Base-by-base conservation (phyloP, 192 early-diverging fungal genomes). In the Coemansia biformis region DNA sequence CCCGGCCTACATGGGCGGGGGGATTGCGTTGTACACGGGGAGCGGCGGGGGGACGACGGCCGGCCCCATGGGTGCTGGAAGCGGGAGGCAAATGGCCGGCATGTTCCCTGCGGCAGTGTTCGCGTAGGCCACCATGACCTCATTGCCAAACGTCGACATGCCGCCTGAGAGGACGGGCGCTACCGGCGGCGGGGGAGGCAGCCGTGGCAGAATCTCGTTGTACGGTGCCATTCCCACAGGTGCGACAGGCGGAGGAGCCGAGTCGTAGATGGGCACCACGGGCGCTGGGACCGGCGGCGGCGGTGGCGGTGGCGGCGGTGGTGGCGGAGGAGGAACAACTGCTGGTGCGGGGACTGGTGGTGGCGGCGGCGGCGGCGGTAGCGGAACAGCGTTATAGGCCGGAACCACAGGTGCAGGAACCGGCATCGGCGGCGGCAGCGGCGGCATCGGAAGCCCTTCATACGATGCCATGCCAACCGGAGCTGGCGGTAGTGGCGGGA, bases 21-120 rank as follows among this genome's bases (percentile, higher is more conserved):
- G 8, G 24, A 66, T 46, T 31, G 40, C 62, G 46, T 65, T 64
- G 54, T 61, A 73, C 11, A 65, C 51, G 15, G 69, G 69, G 24
- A 43, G n/a, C 7, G 57, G 40, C 19, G 63, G 61, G 23, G 40
- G 52, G 7, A 41, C 43, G 13, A 16, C 16, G 9, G 13, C 30
- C 21, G 59, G 50, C 34, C 46, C 51, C 42, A 51, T 53, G 21
- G 60, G 38, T 2, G 51, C 51, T 6, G 63, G 43, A 9, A 74
- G 19, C 5, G 70, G 70, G 5, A 74, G 66, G 58, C 70, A 74
- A 24, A 74, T 58, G 21, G 70, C 70, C 0, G 70, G 70, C 51
- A 66, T 58, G 30, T 64, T 66, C 13, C 70, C 70, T 3, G 48
- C 39, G 0, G 54, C 63, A 3, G 70, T 74, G 36, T 54, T 66